Evolutionary conservation across 306 rosid genomes (phyloP).

Genomic region (Glycyrrhiza uralensis): DNA sequence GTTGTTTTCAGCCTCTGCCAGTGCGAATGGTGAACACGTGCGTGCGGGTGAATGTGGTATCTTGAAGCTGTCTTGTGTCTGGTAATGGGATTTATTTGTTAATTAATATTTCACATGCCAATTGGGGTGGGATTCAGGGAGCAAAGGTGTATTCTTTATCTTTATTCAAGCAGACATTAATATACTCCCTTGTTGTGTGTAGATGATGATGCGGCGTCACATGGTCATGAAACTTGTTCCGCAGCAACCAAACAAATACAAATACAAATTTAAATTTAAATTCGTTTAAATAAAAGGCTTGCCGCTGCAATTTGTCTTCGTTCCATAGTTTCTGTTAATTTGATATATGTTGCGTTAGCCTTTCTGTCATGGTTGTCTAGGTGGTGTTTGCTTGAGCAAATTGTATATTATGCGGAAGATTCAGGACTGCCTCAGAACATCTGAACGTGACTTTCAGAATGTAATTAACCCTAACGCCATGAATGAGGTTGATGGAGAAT

Average conservation of each 20-base stretch:
- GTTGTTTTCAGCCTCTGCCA: slow-evolving; percentile 4
- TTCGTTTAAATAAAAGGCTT: neutral
- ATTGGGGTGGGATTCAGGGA: neutral
- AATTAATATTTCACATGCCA: slow-evolving; percentile 2
- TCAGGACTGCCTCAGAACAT: slow-evolving; percentile 11
- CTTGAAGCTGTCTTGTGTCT: slow-evolving; percentile 26
- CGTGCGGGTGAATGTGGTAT: slow-evolving; percentile 40
- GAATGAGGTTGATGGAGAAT: no score
- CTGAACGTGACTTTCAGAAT: neutral
- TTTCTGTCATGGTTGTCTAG: slow-evolving; percentile 6
- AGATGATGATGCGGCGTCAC: slow-evolving; percentile 14
- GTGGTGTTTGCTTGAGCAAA: slow-evolving; percentile 6
- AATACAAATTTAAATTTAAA: neutral
- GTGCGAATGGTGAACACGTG: slow-evolving; percentile 35
- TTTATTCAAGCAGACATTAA: neutral
- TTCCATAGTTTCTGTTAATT: neutral
- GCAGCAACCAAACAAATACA: neutral
- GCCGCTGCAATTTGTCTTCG: neutral
- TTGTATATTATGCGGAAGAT: neutral
- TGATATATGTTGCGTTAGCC: neutral
- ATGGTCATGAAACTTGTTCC: slow-evolving; percentile 17
- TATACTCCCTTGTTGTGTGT: neutral
- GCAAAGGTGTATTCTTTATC: slow-evolving; percentile 22
- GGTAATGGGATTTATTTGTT: slow-evolving; percentile 18
- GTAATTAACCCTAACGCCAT: neutral